A percentile compares a stretch with the other conserved stretches of the same genome.
Conservation (phyloP, 2,329 filamentous ascomycete species). For the Curvularia eragrostidis region DNA sequence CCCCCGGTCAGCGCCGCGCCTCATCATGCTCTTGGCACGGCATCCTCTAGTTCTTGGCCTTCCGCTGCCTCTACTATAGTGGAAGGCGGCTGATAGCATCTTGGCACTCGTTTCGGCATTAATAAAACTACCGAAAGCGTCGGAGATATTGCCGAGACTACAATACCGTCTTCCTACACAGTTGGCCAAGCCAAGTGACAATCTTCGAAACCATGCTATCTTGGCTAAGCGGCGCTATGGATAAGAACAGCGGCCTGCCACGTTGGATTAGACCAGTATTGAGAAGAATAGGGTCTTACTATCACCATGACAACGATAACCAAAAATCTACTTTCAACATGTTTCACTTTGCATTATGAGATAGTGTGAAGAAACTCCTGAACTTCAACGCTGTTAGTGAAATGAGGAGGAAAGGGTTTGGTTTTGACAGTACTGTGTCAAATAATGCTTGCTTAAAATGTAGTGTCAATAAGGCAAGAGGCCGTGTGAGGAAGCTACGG, state of each 20-base stretch:
- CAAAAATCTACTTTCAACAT: not conserved
- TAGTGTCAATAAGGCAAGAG: not conserved
- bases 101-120: slow-evolving; percentile 18
- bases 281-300: not conserved
- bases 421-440: not conserved
- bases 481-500: not conserved
- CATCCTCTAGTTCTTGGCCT: not conserved
- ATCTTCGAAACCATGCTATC: not conserved
- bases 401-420: not conserved
- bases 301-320: too few species aligned
- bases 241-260: too few species aligned
- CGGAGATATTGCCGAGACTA: slow-evolving; percentile 4
- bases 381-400: not conserved
- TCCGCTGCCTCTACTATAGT: slow-evolving; percentile 21
- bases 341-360: not conserved
- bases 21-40: not conserved
- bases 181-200: not conserved
- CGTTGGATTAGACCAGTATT: not conserved
- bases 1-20: not conserved
- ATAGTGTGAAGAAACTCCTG: not conserved
- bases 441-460: not conserved
- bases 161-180: not conserved
- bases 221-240: not conserved
- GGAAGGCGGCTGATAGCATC: slow-evolving; percentile 14
- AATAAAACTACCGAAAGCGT: slow-evolving; percentile 1